Conservation (phyloP, 257 asterid genomes). For the Petrea volubilis region DNA sequence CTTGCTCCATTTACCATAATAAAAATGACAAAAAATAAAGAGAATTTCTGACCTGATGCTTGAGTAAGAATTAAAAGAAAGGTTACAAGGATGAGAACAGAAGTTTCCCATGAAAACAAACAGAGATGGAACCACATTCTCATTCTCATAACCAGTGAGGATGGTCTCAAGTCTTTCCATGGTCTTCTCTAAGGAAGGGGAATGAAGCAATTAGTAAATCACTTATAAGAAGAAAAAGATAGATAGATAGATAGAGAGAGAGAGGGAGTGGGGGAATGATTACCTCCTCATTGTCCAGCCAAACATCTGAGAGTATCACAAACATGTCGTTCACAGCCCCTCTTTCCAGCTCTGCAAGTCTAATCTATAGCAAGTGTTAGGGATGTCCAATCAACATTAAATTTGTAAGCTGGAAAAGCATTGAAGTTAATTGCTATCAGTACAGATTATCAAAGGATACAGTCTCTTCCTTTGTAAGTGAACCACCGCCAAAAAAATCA, state of each 20-base stretch:
- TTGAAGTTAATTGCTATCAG: not conserved
- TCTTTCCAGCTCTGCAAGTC: conserved; percentile 78
- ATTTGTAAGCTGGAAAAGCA: conserved; percentile 7
- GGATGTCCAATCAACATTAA: conserved; percentile 26
- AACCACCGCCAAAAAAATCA: conserved; percentile 89
- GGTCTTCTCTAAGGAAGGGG: conserved; percentile 73
- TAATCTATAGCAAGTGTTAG: conserved; percentile 55
- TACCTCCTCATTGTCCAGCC: conserved; percentile 89
- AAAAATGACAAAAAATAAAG: conserved; percentile 26
- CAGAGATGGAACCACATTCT: conserved; percentile 80
- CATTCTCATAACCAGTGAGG: conserved; percentile 80
- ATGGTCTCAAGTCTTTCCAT: conserved; percentile 77
- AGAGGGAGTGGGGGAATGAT: conserved; percentile 14
- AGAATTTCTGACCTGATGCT: conserved; percentile 62
- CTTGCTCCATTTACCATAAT: conserved; percentile 13
- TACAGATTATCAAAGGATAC: conserved; percentile 60
- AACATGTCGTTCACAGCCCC: conserved; percentile 95
- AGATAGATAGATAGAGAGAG: not conserved
- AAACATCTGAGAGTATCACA: conserved; percentile 85
- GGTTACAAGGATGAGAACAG: conserved; percentile 89
- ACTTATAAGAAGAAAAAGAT: not conserved
- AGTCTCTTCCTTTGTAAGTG: conserved; percentile 82
- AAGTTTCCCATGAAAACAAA: conserved; percentile 98
- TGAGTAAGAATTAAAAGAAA: conserved; percentile 80
- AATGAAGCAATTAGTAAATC: conserved; percentile 43